Conservation (phyloP, 805 yeast species). For the Pichia ethanolica region DNA sequence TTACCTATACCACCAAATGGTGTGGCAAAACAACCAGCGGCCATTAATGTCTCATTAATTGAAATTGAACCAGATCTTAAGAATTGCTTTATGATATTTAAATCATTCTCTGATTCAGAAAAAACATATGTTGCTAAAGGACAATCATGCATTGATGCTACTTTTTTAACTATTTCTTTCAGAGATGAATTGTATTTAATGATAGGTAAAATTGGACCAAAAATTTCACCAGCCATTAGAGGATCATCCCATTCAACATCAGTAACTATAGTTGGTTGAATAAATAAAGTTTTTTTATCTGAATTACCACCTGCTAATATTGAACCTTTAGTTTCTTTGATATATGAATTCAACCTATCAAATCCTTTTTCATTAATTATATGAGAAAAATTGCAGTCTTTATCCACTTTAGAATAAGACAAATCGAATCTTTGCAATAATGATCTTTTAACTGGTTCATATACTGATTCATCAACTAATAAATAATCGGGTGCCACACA, state of each 20-base stretch:
- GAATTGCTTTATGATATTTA: neutral
- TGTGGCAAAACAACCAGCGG: constrained; percentile 51
- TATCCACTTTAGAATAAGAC: constrained; percentile 30
- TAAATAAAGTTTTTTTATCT: constrained; percentile 34
- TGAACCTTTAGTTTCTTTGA: constrained; percentile 45
- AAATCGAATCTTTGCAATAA: constrained; percentile 27
- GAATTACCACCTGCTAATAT: constrained; percentile 40
- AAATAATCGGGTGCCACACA: constrained; percentile 87
- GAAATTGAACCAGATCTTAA: constrained; percentile 63
- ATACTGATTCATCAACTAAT: constrained; percentile 52
- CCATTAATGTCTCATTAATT: constrained; percentile 64
- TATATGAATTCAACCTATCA: constrained; percentile 35
- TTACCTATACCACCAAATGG: constrained; percentile 92
- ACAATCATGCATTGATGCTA: constrained; percentile 49
- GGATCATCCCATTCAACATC: constrained; percentile 60
- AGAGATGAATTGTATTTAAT: constrained; percentile 37
- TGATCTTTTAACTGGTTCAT: constrained; percentile 29
- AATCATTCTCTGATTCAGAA: constrained; percentile 2
- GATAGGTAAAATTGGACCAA: constrained; percentile 82
- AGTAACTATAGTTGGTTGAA: constrained; percentile 69
- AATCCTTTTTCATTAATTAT: constrained; percentile 50
- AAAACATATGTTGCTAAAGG: constrained; percentile 67
- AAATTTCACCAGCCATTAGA: constrained; percentile 68
- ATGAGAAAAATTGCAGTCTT: constrained; percentile 46
- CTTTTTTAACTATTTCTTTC: constrained; percentile 35